phyloP scores from a whole-genome alignment of 2,329 filamentous ascomycete species.

The Phaeosphaeria sp. region DNA sequence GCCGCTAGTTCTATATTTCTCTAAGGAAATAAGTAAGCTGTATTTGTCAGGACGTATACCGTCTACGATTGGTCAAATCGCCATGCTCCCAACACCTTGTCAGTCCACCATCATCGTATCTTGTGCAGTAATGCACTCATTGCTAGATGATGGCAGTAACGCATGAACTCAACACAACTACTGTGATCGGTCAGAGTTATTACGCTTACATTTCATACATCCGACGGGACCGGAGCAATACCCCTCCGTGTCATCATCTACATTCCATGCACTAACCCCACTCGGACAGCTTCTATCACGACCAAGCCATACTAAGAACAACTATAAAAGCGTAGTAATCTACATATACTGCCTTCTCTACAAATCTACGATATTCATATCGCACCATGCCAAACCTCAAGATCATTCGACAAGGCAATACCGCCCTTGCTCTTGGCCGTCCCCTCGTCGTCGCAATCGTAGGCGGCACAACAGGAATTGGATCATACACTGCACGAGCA shows the following conservation, averaged over 20 bases:
- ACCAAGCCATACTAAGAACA: background rate
- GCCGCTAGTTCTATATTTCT: too few species aligned
- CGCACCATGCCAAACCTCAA: slow-evolving; percentile 21
- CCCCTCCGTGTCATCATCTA: too few species aligned
- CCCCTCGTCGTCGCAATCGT: slow-evolving; percentile 29
- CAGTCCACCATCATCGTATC: too few species aligned
- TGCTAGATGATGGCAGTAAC: too few species aligned
- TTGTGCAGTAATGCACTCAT: too few species aligned
- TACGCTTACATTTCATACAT: background rate
- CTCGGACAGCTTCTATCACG: background rate
- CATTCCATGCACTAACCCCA: background rate
- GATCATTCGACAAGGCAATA: slow-evolving; percentile 19
- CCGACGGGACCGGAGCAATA: background rate
- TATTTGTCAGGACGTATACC: too few species aligned
- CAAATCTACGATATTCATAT: background rate
- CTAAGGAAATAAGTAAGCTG: too few species aligned
- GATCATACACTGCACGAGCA: slow-evolving; percentile 27
- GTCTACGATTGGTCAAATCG: too few species aligned
- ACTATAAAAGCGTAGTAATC: background rate
- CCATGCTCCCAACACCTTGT: too few species aligned
- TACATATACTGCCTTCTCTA: background rate
- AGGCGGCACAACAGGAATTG: slow-evolving; percentile 35
- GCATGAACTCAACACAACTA: background rate
- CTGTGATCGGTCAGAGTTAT: background rate
- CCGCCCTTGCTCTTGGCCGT: slow-evolving; percentile 19